These are phyloP conservation scores for Talaromyces stipitatus DNA, from an alignment of 495 filamentous ascomycete species.

Conservation along the genomic window DNA sequence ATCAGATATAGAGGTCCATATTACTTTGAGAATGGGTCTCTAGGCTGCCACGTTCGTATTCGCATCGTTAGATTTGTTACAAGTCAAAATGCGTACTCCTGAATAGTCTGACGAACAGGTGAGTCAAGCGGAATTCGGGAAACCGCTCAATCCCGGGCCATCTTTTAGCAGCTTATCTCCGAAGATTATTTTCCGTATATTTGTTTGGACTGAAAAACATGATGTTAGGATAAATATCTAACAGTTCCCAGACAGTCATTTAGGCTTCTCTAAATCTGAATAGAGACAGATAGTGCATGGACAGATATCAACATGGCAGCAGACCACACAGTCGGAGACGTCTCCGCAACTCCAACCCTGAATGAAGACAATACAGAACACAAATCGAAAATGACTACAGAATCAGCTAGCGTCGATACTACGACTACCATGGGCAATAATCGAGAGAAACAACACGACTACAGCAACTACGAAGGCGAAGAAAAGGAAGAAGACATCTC, in stretches of 20 bases:
- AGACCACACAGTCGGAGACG: neutral
- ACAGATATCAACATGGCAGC: neutral
- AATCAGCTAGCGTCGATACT: neutral
- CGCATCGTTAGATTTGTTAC: no score
- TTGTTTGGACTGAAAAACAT: no score
- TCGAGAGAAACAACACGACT: neutral
- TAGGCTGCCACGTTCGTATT: neutral
- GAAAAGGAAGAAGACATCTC: neutral
- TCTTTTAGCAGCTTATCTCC: neutral
- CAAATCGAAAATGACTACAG: neutral
- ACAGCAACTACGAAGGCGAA: neutral
- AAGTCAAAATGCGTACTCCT: no score
- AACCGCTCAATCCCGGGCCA: neutral
- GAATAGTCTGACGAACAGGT: no score
- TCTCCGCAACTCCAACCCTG: neutral
- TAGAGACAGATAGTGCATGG: no score
- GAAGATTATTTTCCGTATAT: no score
- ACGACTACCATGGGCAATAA: neutral
- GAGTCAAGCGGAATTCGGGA: neutral
- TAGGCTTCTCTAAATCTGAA: no score
- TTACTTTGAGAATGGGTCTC: neutral
- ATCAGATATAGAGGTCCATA: neutral
- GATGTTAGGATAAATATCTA: neutral
- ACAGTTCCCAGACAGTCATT: no score
- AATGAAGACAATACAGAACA: neutral